phyloP scores from a whole-genome alignment of 495 filamentous ascomycete species.

The Xylaria acuta region DNA sequence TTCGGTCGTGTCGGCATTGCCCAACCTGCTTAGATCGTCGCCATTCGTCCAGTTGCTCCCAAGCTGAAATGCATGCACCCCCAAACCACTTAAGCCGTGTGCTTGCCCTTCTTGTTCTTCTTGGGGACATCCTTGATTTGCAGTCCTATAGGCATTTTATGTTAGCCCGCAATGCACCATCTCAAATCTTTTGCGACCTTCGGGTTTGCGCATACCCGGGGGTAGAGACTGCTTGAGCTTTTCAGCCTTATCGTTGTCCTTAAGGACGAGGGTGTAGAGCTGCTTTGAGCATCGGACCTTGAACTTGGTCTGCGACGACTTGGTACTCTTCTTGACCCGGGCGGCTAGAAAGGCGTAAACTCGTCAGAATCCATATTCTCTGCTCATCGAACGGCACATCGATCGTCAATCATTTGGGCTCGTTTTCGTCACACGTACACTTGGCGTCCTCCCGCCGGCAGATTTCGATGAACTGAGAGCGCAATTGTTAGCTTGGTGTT shows the following conservation, averaged over 20 bases:
- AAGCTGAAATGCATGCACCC: conserved; percentile 18
- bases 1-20: conserved; percentile 32
- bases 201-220: conserved; percentile 71
- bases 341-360: conserved; percentile 66
- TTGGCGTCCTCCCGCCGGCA: conserved; percentile 98
- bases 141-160: conserved; percentile 42
- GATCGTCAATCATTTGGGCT: conserved; percentile 11
- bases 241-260: conserved; percentile 98
- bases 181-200: not conserved
- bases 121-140: conserved; percentile 56
- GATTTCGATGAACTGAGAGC: conserved; percentile 94
- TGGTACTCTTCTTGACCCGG: conserved; percentile 95
- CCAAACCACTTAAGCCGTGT: conserved; percentile 36
- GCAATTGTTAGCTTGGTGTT: conserved; percentile 41
- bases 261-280: conserved; percentile 96
- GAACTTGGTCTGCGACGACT: conserved; percentile 94
- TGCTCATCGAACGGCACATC: not conserved
- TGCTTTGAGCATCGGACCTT: conserved; percentile 97
- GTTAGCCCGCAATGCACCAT: conserved; percentile 11
- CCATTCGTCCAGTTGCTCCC: conserved; percentile 28
- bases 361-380: conserved; percentile 45
- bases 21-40: conserved; percentile 35
- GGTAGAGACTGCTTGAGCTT: conserved; percentile 99
- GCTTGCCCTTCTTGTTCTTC: conserved; percentile 58
- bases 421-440: conserved; percentile 65